phyloP scores from a whole-genome alignment of 805 yeast genomes.

The Grigorovia yakushimaensis region DNA sequence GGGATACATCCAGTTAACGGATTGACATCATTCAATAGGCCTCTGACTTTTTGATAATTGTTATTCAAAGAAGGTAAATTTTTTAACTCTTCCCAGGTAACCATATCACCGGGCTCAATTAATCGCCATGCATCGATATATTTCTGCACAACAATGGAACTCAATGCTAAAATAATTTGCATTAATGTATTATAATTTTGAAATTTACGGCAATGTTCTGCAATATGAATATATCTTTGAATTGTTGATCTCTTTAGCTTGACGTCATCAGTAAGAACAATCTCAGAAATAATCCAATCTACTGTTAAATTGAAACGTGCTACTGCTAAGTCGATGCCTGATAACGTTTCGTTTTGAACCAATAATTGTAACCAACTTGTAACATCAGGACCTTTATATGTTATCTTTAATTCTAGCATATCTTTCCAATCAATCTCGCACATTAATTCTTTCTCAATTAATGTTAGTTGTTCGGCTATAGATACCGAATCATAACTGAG shows the following conservation, averaged over 20 bases:
- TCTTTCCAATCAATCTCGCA: constrained; percentile 90
- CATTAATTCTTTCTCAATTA: constrained; percentile 76
- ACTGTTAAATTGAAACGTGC: constrained; percentile 82
- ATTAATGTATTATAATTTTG: constrained; percentile 83
- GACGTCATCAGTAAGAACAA: constrained; percentile 54
- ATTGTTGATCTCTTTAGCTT: constrained; percentile 57
- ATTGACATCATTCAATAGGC: constrained; percentile 38
- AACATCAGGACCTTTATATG: constrained; percentile 52
- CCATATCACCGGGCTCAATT: constrained; percentile 61
- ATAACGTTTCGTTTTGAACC: constrained; percentile 42
- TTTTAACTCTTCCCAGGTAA: constrained; percentile 58
- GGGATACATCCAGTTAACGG: constrained; percentile 77
- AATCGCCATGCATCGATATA: constrained; percentile 65
- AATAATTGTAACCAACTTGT: constrained; percentile 79
- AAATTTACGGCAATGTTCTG: constrained; percentile 55
- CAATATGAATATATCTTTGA: constrained; percentile 82
- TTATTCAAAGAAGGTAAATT: constrained; percentile 62
- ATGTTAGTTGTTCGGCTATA: constrained; percentile 73
- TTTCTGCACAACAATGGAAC: constrained; percentile 50
- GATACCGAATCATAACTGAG: constrained; percentile 57
- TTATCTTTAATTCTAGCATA: constrained; percentile 67
- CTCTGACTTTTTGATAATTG: constrained; percentile 61
- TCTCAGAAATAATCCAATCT: constrained; percentile 87
- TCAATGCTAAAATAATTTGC: constrained; percentile 78
- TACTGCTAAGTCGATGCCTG: constrained; percentile 77